Conservation (phyloP, 1,284 basidiomycete genomes). For the Cutaneotrichosporon cavernicola region DNA sequence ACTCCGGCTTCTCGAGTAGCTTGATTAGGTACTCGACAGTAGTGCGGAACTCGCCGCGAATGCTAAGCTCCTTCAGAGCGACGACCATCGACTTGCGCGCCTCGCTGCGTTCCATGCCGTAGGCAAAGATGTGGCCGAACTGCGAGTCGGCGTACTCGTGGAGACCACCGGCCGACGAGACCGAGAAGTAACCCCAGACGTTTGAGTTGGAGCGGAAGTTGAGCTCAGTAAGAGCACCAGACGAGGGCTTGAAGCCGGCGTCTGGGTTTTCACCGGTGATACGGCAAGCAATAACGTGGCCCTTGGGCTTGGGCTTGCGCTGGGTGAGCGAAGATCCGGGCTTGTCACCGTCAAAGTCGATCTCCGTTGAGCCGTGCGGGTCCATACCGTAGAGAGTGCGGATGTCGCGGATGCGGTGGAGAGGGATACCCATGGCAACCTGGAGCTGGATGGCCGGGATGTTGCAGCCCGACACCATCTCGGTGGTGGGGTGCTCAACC, state of each 20-base stretch:
- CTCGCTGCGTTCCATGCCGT: slow-evolving; percentile 93
- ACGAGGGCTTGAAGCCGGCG: slow-evolving; percentile 99
- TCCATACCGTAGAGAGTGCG: slow-evolving; percentile 93
- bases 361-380: slow-evolving; percentile 79
- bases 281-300: slow-evolving; percentile 97
- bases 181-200: slow-evolving; percentile 99
- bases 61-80: slow-evolving; percentile 95
- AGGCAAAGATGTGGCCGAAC: slow-evolving; percentile 99
- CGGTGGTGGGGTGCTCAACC: slow-evolving; percentile 98
- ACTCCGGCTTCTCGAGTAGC: slow-evolving; percentile 92
- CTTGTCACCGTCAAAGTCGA: slow-evolving; percentile 93
- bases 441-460: slow-evolving; percentile 96
- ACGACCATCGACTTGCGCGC: slow-evolving; percentile 99
- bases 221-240: slow-evolving; percentile 92
- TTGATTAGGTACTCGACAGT: slow-evolving; percentile 99
- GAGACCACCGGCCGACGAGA: slow-evolving; percentile 88
- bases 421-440: slow-evolving; percentile 96
- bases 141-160: slow-evolving; percentile 99
- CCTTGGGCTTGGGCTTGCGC: slow-evolving; percentile 93
- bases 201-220: slow-evolving; percentile 99
- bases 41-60: slow-evolving; percentile 97
- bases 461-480: slow-evolving; percentile 99
- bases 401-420: slow-evolving; percentile 94
- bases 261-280: slow-evolving; percentile 99
- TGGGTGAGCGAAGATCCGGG: slow-evolving; percentile 84